phyloP scores from a whole-genome alignment of 225 moss, liverwort and hornwort genomes.

The Takakia lepidozioides region DNA sequence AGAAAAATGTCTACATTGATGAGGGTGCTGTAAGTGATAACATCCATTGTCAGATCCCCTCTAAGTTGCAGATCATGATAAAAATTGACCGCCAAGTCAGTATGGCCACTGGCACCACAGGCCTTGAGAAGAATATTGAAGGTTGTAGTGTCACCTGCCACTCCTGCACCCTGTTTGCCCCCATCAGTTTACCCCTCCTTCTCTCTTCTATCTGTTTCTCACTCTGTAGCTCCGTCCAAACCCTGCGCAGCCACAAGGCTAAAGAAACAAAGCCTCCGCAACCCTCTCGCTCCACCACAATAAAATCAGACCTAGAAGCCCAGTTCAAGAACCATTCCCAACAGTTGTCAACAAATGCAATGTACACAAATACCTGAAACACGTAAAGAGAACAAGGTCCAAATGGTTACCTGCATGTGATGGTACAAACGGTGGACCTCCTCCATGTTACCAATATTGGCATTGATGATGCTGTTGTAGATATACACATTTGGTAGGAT shows the following conservation, averaged over 20 bases:
- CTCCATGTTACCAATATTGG: constrained; percentile 60
- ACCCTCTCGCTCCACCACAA: too few relatives aligned
- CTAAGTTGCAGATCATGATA: constrained; percentile 27
- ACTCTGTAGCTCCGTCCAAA: constrained; percentile 1
- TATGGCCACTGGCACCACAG: constrained; percentile 38
- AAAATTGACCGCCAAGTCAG: constrained; percentile 40
- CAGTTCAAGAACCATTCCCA: too few relatives aligned
- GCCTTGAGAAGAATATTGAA: constrained; percentile 62
- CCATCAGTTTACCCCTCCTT: constrained; percentile 16
- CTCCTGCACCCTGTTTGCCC: constrained; percentile 52
- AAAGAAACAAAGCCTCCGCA: too few relatives aligned
- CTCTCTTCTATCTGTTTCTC: too few relatives aligned
- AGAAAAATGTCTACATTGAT: constrained; percentile 55
- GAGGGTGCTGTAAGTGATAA: constrained; percentile 53
- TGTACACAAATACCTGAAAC: not conserved
- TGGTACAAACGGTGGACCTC: constrained; percentile 61
- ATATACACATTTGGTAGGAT: constrained; percentile 62
- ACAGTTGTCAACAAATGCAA: too few relatives aligned
- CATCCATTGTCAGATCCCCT: constrained; percentile 37
- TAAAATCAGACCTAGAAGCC: too few relatives aligned
- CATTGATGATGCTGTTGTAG: constrained; percentile 93
- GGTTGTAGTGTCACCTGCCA: constrained; percentile 43
- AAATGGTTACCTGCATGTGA: constrained; percentile 65
- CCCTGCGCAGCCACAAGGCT: too few relatives aligned
- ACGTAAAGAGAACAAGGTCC: not conserved